phyloP scores from a whole-genome alignment of 306 rosid species.

The Castanea sativa region DNA sequence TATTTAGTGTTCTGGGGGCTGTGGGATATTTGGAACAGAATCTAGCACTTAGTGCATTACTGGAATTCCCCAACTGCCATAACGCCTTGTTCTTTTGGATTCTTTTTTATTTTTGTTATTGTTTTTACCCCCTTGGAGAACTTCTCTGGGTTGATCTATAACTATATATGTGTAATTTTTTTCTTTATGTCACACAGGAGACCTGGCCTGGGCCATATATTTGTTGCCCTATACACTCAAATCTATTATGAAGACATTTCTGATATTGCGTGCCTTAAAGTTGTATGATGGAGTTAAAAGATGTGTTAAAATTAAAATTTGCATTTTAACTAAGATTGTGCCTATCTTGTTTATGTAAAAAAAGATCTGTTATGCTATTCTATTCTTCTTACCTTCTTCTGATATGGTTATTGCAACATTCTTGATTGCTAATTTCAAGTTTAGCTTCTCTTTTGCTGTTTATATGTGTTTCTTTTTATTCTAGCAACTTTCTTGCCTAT shows the following conservation, averaged over 20 bases:
- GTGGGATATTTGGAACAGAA: background rate
- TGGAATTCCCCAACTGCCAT: background rate
- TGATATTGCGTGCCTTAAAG: background rate
- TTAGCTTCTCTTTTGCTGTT: background rate
- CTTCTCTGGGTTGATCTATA: background rate
- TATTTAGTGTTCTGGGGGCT: background rate
- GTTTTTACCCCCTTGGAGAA: background rate
- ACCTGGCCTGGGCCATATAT: background rate
- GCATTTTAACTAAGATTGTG: background rate
- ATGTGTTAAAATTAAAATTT: background rate
- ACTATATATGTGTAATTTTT: background rate
- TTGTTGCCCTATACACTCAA: background rate
- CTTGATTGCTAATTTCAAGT: background rate
- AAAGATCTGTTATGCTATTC: background rate
- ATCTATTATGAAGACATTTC: background rate
- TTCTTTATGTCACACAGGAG: background rate
- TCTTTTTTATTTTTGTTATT: background rate
- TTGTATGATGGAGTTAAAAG: background rate
- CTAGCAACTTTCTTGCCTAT: slow-evolving; percentile 20
- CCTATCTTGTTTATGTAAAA: background rate
- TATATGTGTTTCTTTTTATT: background rate
- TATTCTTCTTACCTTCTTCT: background rate
- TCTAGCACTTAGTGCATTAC: background rate
- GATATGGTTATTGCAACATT: background rate
- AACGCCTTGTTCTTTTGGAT: background rate